Evolutionary conservation across 1,284 basidiomycete species (phyloP).

Genomic region (Apiotrichum domesticum): DNA sequence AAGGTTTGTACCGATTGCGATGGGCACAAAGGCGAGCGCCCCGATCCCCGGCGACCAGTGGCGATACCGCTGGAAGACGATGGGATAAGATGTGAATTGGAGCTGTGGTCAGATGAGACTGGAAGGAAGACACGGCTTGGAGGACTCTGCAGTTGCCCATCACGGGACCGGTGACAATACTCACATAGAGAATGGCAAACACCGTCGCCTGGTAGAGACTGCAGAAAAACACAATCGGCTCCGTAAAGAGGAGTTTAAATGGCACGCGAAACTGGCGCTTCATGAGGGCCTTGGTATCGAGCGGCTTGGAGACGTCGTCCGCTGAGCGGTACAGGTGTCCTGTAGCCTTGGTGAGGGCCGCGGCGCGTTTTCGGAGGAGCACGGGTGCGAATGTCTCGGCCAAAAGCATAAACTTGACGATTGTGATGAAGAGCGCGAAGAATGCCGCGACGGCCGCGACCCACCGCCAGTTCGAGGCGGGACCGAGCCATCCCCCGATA

Average conservation of each 20-base stretch:
- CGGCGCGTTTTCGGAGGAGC: slow-evolving; percentile 38
- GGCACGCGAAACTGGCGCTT: slow-evolving; percentile 42
- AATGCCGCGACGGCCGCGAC: slow-evolving; percentile 62
- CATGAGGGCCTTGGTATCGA: slow-evolving; percentile 30
- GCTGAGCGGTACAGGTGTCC: slow-evolving; percentile 37
- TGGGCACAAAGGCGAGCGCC: slow-evolving; percentile 60
- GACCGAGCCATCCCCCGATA: slow-evolving; percentile 10
- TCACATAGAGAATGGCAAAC: slow-evolving; percentile 30
- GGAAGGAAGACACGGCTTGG: background rate
- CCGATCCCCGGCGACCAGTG: slow-evolving; percentile 49
- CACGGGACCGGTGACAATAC: background rate
- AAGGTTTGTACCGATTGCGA: slow-evolving; percentile 55
- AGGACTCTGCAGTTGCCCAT: slow-evolving; percentile 1
- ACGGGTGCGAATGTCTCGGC: slow-evolving; percentile 48
- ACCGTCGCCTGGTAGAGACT: slow-evolving; percentile 41
- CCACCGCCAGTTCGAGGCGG: slow-evolving; percentile 44
- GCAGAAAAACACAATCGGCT: slow-evolving; percentile 61
- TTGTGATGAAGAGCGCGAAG: slow-evolving; percentile 34
- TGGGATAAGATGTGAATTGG: slow-evolving; percentile 44
- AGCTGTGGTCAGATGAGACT: slow-evolving; percentile 8
- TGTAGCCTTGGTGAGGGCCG: slow-evolving; percentile 28
- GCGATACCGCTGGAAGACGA: slow-evolving; percentile 37
- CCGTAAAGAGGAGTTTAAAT: slow-evolving; percentile 56
- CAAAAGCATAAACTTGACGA: slow-evolving; percentile 28
- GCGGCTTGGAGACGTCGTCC: slow-evolving; percentile 43